These are phyloP conservation scores for Cryptococcus depauperatus DNA, from an alignment of 1,284 basidiomycete species.

Conservation along the genomic window DNA sequence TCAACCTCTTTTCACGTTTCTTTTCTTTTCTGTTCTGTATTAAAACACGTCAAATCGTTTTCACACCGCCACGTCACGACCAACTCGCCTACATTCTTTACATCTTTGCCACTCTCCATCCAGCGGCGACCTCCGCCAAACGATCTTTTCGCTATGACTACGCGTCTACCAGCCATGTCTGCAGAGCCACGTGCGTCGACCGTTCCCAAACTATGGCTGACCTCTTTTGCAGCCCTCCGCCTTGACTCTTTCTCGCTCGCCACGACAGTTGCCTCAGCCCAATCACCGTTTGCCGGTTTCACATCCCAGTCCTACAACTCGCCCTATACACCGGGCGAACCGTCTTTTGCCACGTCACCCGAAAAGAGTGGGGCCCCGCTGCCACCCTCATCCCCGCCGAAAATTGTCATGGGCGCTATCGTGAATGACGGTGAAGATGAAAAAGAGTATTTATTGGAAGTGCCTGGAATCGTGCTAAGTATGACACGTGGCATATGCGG, in stretches of 20 bases:
- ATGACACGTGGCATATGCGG: too few species aligned
- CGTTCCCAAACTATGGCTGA: background rate
- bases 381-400: background rate
- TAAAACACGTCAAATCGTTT: too few species aligned
- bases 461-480: constrained; percentile 23
- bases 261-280: constrained; percentile 1
- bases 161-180: constrained; percentile 2
- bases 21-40: too few species aligned
- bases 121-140: too few species aligned
- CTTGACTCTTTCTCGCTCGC: constrained; percentile 11
- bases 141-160: too few species aligned
- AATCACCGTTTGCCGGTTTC: constrained; percentile 1
- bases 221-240: constrained; percentile 4
- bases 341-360: background rate
- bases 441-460: constrained; percentile 11
- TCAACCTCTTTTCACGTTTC: too few species aligned
- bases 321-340: background rate
- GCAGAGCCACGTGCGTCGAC: constrained; percentile 1
- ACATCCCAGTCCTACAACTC: background rate
- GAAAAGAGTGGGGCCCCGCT: background rate
- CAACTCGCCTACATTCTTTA: too few species aligned
- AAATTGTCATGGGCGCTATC: constrained; percentile 16
- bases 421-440: constrained; percentile 5
- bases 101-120: too few species aligned
- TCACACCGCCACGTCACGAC: too few species aligned